Evolutionary conservation across 78 protist genomes (phyloP), one percentile per base, ranked within the genome.

Genomic region (Protostelium mycophagum): DNA sequence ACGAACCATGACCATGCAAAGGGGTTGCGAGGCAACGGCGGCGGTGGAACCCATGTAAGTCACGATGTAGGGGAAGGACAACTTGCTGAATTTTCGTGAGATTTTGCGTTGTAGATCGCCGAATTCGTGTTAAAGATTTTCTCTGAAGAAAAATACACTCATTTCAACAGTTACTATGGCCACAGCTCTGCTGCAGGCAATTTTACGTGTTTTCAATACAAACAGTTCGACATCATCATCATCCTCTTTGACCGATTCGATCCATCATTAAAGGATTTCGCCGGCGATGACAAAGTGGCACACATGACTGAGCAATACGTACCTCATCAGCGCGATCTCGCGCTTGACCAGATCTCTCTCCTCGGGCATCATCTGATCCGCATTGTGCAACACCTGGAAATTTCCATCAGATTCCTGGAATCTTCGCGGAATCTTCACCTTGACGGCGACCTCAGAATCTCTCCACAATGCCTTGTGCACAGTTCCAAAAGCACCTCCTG

Each of bases 301-400:
- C n/a, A n/a, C n/a, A n/a, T n/a, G n/a, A n/a, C n/a, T n/a, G n/a
- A n/a, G n/a, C n/a, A n/a, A n/a, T n/a, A n/a, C 39, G 1, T 28
- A 86, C 88, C 37, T 36, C 88, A 86, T 86, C 63, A 86, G 28
- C 1, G 28, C 88, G 16, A n/a, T 36, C 88, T 86, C 88, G 37
- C 37, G 88, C 88, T n/a, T 29, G 37, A 86, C 73, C 31, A 51
- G 73, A 51, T 51, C 73, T 25, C 73, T 5, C 73, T 51, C 73
- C 31, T 51, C 73, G 31, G 73, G 5, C 31, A 16, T 51, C 73
- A 51, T 51, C 73, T 51, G 73, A 51, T 51, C 73, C 16, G 73
- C 73, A 51, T 51, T 51, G 73, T 51, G 73, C 5, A 51, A 16
- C 31, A 51, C 73, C 73, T 51, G 73, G 73, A 51, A 16, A 25